These are phyloP conservation scores for Anthoceros angustus DNA, from an alignment of 225 moss, liverwort and hornwort genomes.

Conservation along the genomic window DNA sequence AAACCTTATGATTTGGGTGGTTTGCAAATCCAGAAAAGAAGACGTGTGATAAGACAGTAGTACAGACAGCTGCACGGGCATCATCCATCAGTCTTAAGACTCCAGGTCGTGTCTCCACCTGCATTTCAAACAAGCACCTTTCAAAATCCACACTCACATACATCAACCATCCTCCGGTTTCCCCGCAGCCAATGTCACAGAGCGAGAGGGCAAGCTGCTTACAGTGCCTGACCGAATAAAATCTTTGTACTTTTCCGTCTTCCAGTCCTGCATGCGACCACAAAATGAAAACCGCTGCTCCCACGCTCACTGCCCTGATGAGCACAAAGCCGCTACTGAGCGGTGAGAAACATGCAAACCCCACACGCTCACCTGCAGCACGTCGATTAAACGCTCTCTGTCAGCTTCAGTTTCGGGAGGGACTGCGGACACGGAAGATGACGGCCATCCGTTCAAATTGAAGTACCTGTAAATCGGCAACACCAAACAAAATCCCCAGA, in stretches of 20 bases:
- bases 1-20: too few species aligned
- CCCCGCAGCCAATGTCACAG: not conserved
- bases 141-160: not conserved
- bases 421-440: slow-evolving; percentile 42
- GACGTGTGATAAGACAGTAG: not conserved
- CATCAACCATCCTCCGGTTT: not conserved
- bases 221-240: slow-evolving; percentile 76
- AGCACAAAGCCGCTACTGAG: not conserved
- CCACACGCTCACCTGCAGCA: slow-evolving; percentile 38
- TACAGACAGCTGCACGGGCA: slow-evolving; percentile 31
- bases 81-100: slow-evolving; percentile 80
- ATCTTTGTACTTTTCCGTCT: slow-evolving; percentile 60
- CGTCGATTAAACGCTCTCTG: slow-evolving; percentile 52
- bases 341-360: not conserved
- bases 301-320: not conserved
- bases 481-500: not conserved
- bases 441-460: slow-evolving; percentile 61
- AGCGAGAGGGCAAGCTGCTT: slow-evolving; percentile 7
- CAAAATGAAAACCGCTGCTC: not conserved
- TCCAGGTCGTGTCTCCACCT: slow-evolving; percentile 84
- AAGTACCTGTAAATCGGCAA: slow-evolving; percentile 28
- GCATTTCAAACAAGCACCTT: slow-evolving; percentile 4
- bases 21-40: not conserved
- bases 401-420: slow-evolving; percentile 44
- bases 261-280: slow-evolving; percentile 60